Evolutionary conservation across 768 basidiomycete genomes (phyloP).

Genomic region (Xerocomus brunneocitrinus): DNA sequence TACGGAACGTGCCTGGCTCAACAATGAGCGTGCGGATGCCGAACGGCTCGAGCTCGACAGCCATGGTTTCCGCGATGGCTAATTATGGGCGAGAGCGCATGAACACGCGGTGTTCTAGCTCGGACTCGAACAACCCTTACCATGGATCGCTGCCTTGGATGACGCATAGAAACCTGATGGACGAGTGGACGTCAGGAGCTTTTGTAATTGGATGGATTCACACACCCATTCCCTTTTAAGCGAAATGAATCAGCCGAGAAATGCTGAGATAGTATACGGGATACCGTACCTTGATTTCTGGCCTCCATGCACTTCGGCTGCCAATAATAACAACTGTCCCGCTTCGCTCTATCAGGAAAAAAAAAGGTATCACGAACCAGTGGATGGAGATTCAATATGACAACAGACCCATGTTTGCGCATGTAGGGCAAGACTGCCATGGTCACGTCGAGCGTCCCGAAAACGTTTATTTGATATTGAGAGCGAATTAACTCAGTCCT

Average conservation of each 20-base stretch:
- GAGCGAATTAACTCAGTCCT: slow-evolving; percentile 37
- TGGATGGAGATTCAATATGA: no score
- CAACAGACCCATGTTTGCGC: no score
- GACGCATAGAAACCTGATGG: no score
- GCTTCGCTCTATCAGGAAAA: slow-evolving; percentile 30
- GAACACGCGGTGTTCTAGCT: no score
- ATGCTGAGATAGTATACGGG: neutral
- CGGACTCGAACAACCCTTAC: no score
- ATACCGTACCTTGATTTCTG: slow-evolving; percentile 26
- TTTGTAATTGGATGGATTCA: neutral
- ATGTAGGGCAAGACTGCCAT: slow-evolving; percentile 46
- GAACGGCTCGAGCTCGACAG: slow-evolving; percentile 44
- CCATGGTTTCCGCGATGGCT: no score
- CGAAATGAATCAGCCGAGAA: neutral
- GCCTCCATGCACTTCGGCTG: slow-evolving; percentile 48
- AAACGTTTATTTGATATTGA: slow-evolving; percentile 38
- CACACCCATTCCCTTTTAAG: slow-evolving; percentile 23
- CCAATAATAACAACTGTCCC: slow-evolving; percentile 49
- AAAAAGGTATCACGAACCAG: no score
- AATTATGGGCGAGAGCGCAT: no score
- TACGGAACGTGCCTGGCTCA: no score
- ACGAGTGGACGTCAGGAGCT: no score
- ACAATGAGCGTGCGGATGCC: no score
- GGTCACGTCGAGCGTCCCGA: slow-evolving; percentile 45
- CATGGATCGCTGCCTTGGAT: no score